phyloP scores from a whole-genome alignment of 2,329 filamentous ascomycete species.

The Lojkania enalia region DNA sequence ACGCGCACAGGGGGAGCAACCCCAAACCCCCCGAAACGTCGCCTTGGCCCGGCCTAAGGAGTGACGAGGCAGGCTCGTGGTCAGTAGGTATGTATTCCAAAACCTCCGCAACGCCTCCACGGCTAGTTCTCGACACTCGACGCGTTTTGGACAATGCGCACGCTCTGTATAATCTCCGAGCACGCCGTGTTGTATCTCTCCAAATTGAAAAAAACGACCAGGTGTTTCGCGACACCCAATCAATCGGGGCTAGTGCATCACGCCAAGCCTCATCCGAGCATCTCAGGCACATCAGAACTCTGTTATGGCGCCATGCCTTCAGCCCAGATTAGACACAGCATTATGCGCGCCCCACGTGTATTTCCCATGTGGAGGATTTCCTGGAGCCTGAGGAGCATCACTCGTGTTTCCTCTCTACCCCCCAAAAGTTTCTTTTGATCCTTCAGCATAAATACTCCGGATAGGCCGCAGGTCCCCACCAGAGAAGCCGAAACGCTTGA shows the following conservation, averaged over 20 bases:
- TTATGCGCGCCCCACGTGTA: slow-evolving; percentile 6
- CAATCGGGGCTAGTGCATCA: slow-evolving; percentile 4
- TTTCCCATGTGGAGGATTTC: background rate
- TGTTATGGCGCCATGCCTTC: background rate
- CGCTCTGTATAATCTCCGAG: slow-evolving; percentile 7
- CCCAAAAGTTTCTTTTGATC: background rate
- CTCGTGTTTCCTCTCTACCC: slow-evolving; percentile 1
- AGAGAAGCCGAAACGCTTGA: background rate
- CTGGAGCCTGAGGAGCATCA: slow-evolving; percentile 5
- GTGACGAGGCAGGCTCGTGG: background rate
- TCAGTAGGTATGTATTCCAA: too few relatives aligned
- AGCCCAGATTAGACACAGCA: background rate
- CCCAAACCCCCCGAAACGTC: background rate
- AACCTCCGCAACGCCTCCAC: background rate
- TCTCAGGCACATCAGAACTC: slow-evolving; percentile 2
- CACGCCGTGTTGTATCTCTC: background rate
- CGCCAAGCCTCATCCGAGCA: background rate
- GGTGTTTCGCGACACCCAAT: slow-evolving; percentile 6
- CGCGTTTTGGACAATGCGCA: slow-evolving; percentile 4
- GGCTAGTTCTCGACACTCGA: slow-evolving; percentile 1
- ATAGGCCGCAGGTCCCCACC: too few relatives aligned
- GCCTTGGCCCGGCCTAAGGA: slow-evolving; percentile 1
- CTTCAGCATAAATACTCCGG: background rate
- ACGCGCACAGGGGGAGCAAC: background rate
- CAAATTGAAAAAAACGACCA: slow-evolving; percentile 1